phyloP scores from a whole-genome alignment of 768 basidiomycete genomes.

The Sarcodon sp. region DNA sequence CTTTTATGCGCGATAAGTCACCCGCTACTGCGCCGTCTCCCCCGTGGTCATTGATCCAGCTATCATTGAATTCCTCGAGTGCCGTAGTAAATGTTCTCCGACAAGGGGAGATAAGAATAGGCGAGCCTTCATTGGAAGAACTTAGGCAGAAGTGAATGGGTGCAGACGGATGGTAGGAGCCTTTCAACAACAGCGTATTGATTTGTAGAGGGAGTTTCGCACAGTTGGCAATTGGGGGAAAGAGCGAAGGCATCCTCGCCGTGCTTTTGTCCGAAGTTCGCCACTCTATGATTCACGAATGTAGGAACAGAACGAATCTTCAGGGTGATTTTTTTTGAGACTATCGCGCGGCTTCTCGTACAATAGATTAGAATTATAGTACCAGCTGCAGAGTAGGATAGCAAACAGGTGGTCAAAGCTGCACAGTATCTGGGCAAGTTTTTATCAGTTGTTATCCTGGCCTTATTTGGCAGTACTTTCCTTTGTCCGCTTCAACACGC shows the following conservation, averaged over 20 bases:
- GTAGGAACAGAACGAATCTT: too few species aligned
- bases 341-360: conserved; percentile 8
- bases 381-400: conserved; percentile 20
- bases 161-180: conserved; percentile 52
- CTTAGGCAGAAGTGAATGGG: conserved; percentile 52
- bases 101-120: conserved; percentile 41
- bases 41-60: conserved; percentile 17
- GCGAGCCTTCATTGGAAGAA: conserved; percentile 17
- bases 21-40: conserved; percentile 15
- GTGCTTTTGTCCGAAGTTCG: too few species aligned
- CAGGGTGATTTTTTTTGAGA: too few species aligned
- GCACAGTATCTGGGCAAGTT: neutral
- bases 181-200: conserved; percentile 46
- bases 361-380: too few species aligned
- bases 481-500: neutral
- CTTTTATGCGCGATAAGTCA: conserved; percentile 16
- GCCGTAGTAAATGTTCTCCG: conserved; percentile 26
- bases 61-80: conserved; percentile 38
- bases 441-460: neutral
- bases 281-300: too few species aligned
- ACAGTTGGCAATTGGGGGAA: conserved; percentile 30
- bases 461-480: too few species aligned
- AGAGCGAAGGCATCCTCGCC: conserved; percentile 21
- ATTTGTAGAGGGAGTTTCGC: conserved; percentile 26
- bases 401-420: conserved; percentile 29